Evolutionary conservation across 2,329 filamentous ascomycete species (phyloP), one percentile per base, ranked within the genome.

Genomic region (Verticillium nonalfalfae): DNA sequence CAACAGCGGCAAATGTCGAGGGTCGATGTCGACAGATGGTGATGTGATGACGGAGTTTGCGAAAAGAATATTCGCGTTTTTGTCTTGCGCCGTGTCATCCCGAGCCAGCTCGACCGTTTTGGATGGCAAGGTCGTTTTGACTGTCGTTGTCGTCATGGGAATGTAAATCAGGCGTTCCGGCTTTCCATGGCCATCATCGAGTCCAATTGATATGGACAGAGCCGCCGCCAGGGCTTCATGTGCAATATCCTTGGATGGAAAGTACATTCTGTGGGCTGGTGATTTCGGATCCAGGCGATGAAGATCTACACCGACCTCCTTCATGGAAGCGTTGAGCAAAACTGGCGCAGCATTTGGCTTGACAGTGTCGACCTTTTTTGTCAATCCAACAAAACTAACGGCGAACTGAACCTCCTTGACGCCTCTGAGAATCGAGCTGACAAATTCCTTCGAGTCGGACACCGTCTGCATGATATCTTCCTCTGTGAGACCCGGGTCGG

Each of bases 401-500:
- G 93, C 94, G 69, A 99, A 91, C 73, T 99, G 95, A 13, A 99
- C 90, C 73, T 99, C 95, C 72, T 97, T 96, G 66, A 99, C 92
- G 59, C 95, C 95, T 55, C 91, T 86, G 58, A 99, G 79, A 52
- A 97, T 89, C 1, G 95, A 97, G 72, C 90, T 91, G 61, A 93
- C 84, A 71, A 99, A 95, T 65, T 97, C 93, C 69, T 93, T 94
- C 0, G 93, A 97, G 70, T 97, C 93, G 0, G 93, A 93, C 0
- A 97, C 90, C 0, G 90, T 89, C 72, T 91, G 89, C 61, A 93
- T 88, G 61, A 97, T 82, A 35, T 85, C 82, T 60, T 91, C 86
- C 63, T 83, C 79, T 26, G 81, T 80, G 64, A 77, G 90, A n/a
- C 86, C 87, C 9, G 90, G 86, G 36, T 83, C 79, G 38, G 90